Conservation (phyloP, 176 grass and related monocot species). For the Pontederia crassipes region DNA sequence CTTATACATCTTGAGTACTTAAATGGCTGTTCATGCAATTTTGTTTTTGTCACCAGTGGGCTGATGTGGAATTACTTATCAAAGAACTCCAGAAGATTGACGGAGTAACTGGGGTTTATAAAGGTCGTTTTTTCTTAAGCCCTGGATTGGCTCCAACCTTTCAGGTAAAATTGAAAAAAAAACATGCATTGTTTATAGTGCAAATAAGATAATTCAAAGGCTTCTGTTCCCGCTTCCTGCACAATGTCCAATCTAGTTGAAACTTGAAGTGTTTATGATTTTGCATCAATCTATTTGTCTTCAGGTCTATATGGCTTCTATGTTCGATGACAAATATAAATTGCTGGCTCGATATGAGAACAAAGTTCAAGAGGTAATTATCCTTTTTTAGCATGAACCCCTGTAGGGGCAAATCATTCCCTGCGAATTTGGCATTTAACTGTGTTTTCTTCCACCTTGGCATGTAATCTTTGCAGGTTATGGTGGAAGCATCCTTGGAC, state of each 20-base stretch:
- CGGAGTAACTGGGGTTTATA: conserved; percentile 58
- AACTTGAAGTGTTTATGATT: neutral
- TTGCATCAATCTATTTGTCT: conserved; percentile 13
- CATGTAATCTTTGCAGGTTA: conserved; percentile 32
- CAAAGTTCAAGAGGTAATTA: conserved; percentile 76
- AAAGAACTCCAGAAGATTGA: conserved; percentile 67
- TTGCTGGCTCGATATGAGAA: conserved; percentile 82
- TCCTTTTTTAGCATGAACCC: neutral
- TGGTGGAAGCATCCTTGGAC: conserved; percentile 64
- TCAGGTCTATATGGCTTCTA: conserved; percentile 88
- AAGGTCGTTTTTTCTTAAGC: conserved; percentile 79
- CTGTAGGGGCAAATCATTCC: neutral
- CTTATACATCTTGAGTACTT: neutral
- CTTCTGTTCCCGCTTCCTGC: no score
- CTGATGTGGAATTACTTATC: conserved; percentile 74
- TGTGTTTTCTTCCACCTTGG: neutral
- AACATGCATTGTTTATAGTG: no score
- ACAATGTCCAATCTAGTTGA: neutral
- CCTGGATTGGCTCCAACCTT: conserved; percentile 79
- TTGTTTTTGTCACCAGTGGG: conserved; percentile 40
- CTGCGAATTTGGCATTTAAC: neutral
- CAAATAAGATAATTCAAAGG: no score
- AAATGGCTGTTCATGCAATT: neutral
- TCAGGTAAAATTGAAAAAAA: conserved; percentile 33
- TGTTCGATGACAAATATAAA: conserved; percentile 63